Conservation (phyloP, 148 eudicot genomes). For the Heliamphora exappendiculata region DNA sequence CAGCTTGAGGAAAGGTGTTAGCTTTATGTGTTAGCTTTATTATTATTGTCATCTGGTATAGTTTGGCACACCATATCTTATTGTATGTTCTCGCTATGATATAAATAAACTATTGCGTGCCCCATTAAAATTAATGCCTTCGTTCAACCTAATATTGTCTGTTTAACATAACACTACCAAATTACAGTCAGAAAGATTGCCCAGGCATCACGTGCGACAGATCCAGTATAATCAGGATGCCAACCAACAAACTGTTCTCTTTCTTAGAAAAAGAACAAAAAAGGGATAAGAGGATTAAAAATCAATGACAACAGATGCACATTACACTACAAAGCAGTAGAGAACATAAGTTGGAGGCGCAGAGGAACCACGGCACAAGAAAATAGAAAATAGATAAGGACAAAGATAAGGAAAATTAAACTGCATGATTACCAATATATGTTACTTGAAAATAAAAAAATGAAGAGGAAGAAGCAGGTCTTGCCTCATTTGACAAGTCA, state of each 20-base stretch:
- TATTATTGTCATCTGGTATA: too few relatives aligned
- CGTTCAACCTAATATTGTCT: too few relatives aligned
- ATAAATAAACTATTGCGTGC: too few relatives aligned
- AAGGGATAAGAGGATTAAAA: neutral
- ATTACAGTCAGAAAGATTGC: too few relatives aligned
- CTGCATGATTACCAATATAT: neutral
- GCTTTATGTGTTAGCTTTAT: too few relatives aligned
- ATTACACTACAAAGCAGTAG: neutral
- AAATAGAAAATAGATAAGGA: neutral
- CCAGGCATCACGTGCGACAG: too few relatives aligned
- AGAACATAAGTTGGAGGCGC: neutral
- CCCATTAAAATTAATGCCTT: too few relatives aligned
- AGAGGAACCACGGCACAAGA: neutral
- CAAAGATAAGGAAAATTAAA: neutral
- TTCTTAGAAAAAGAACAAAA: neutral
- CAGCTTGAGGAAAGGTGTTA: too few relatives aligned
- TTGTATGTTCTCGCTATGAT: too few relatives aligned
- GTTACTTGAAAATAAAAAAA: neutral
- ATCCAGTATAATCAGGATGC: neutral
- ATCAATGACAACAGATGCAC: neutral
- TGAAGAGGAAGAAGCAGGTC: neutral
- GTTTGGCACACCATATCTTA: too few relatives aligned
- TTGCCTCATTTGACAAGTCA: conserved; percentile 42
- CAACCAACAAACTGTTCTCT: neutral
- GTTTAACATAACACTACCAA: too few relatives aligned